Conservation (phyloP, 345 rosid genomes). For the Lagerstroemia speciosa region DNA sequence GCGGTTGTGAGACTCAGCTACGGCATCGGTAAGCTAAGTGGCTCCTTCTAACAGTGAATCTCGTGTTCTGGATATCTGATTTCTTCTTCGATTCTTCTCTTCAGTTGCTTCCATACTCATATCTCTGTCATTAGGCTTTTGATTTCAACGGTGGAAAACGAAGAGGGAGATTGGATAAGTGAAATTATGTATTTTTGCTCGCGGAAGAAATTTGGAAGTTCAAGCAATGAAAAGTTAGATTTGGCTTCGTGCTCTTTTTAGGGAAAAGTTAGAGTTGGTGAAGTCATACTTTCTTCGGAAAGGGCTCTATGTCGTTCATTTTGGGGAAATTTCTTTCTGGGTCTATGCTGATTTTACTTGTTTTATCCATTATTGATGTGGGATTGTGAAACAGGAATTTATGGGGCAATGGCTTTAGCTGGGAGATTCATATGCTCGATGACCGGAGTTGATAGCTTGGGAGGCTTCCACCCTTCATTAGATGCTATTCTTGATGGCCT, state of each 20-base stretch:
- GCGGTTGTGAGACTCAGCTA: constrained; percentile 78
- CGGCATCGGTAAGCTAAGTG: constrained; percentile 59
- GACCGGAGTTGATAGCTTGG: constrained; percentile 72
- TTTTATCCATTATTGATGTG: not conserved
- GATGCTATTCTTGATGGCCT: constrained; percentile 74
- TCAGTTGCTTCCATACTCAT: not conserved
- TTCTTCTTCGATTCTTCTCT: not conserved
- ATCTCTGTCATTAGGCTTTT: not conserved
- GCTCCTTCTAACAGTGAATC: not conserved
- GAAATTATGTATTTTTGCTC: not conserved
- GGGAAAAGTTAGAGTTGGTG: not conserved
- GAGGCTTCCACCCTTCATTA: constrained; percentile 67
- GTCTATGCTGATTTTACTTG: not conserved
- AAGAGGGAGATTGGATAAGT: not conserved
- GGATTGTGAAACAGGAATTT: constrained; percentile 48
- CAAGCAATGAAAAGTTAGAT: not conserved
- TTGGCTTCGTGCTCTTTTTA: not conserved
- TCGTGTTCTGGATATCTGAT: not conserved
- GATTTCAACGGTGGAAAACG: not conserved
- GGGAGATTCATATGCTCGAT: constrained; percentile 89
- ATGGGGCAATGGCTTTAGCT: constrained; percentile 84
- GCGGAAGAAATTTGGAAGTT: not conserved
- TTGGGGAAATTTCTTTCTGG: not conserved
- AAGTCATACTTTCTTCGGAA: not conserved
- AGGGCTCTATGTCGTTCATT: not conserved